Conservation (phyloP, 73 alveolate species). For the Paramecium caudatum region DNA sequence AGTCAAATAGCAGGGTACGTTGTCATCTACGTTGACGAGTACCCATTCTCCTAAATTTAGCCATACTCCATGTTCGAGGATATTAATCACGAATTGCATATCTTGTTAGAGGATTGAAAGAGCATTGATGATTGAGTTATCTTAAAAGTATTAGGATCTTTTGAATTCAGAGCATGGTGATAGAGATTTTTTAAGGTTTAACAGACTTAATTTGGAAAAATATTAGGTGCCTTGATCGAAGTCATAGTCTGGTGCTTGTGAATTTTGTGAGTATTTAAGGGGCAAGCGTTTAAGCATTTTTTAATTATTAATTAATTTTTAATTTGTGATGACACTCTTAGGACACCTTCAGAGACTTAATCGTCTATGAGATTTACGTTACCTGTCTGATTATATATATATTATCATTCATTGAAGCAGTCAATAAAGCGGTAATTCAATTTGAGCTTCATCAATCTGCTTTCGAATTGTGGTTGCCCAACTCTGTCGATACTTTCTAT, state of each 20-base stretch:
- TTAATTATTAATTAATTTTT: not conserved
- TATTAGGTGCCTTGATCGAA: no score
- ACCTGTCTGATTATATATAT: conserved; percentile 54
- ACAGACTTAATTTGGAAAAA: no score
- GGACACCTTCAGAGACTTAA: conserved; percentile 62
- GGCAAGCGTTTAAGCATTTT: no score
- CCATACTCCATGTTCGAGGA: conserved; percentile 11
- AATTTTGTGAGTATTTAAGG: no score
- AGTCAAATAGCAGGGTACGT: conserved; percentile 5
- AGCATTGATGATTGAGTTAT: conserved; percentile 9
- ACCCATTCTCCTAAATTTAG: conserved; percentile 45
- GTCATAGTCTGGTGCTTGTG: no score
- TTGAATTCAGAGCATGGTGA: conserved; percentile 51
- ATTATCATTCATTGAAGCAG: conserved; percentile 9
- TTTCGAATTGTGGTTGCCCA: conserved; percentile 30
- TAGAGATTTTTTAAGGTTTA: no score
- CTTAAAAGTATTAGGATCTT: conserved; percentile 21
- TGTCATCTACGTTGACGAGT: not conserved
- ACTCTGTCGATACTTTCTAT: conserved; percentile 5
- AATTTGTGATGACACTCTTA: conserved; percentile 65
- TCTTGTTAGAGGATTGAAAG: not conserved
- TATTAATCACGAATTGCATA: conserved; percentile 26
- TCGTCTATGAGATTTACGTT: conserved; percentile 43
- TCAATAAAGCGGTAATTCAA: conserved; percentile 19
- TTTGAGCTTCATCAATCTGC: not conserved